A percentile compares a stretch with the other conserved stretches of the same genome.
phyloP scores from a whole-genome alignment of 2,329 filamentous ascomycete genomes.

The Monosporascus cannonballus region DNA sequence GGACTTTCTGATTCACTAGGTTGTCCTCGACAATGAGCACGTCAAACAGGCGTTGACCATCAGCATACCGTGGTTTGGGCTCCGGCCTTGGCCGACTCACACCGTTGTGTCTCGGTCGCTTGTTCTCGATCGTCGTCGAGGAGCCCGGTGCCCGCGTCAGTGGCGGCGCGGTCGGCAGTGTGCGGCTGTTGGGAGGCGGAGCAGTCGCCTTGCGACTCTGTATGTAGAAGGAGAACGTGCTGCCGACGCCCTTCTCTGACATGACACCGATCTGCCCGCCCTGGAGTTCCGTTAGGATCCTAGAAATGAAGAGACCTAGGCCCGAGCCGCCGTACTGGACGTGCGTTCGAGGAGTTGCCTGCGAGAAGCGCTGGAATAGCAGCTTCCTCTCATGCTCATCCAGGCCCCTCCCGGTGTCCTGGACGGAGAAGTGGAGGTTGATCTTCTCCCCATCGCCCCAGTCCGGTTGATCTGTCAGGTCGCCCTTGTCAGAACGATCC shows the following conservation, averaged over 20 bases:
- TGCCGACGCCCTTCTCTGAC: conserved; percentile 61
- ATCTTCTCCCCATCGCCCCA: conserved; percentile 69
- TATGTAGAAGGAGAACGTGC: conserved; percentile 73
- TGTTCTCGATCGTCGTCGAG: conserved; percentile 26
- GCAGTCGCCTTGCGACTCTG: conserved; percentile 53
- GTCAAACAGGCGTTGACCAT: conserved; percentile 36
- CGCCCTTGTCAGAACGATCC: conserved; percentile 33
- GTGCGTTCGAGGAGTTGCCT: conserved; percentile 62
- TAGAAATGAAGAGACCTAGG: conserved; percentile 68
- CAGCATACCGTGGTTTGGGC: conserved; percentile 18
- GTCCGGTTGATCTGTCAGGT: conserved; percentile 49
- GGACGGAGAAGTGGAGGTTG: conserved; percentile 66
- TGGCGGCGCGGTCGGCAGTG: conserved; percentile 22
- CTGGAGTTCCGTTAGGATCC: conserved; percentile 69
- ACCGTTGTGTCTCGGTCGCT: conserved; percentile 14
- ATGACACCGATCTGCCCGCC: conserved; percentile 71
- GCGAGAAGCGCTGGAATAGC: conserved; percentile 63
- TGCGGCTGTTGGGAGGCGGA: conserved; percentile 32
- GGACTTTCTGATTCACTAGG: conserved; percentile 59
- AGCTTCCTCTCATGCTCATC: conserved; percentile 59
- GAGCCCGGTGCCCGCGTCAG: conserved; percentile 26
- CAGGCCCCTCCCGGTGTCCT: conserved; percentile 64
- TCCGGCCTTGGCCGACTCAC: conserved; percentile 2
- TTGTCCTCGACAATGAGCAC: conserved; percentile 65
- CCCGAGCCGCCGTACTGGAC: conserved; percentile 68